Evolutionary conservation across 768 basidiomycete species (phyloP).

Genomic region (Suillus hirtellus): DNA sequence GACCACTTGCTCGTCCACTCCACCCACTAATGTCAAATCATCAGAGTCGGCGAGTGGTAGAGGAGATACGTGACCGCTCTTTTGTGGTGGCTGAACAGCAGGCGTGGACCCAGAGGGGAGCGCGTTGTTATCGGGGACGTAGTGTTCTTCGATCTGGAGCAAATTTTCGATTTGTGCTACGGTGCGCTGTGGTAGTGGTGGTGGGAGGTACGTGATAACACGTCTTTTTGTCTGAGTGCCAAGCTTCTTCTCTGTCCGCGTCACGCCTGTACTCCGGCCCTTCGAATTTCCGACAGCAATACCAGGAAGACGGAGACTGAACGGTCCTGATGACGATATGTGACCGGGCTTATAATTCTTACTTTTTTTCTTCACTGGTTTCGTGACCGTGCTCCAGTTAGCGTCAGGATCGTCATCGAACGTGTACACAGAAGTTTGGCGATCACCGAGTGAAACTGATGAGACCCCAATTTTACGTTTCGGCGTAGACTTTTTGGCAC

Average conservation of each 20-base stretch:
- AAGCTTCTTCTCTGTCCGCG: constrained; percentile 4
- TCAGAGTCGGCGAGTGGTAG: constrained; percentile 25
- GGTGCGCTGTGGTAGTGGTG: constrained; percentile 15
- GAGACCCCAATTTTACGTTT: neutral
- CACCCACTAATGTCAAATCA: constrained; percentile 28
- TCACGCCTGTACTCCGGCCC: neutral
- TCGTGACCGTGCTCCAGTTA: constrained; percentile 12
- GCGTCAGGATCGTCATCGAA: constrained; percentile 27
- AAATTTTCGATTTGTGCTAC: neutral
- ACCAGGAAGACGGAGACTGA: constrained; percentile 25
- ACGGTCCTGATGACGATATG: constrained; percentile 22
- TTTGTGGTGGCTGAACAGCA: neutral
- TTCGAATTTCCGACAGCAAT: neutral
- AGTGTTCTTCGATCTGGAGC: neutral
- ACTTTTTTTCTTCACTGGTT: constrained; percentile 8
- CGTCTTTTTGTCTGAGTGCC: constrained; percentile 15
- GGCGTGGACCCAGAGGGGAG: neutral
- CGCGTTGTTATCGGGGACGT: neutral
- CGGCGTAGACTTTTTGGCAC: constrained; percentile 7
- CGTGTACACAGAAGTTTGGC: constrained; percentile 17
- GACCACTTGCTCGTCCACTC: constrained; percentile 15
- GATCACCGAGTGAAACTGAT: neutral
- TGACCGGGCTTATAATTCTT: constrained; percentile 4
- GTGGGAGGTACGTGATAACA: constrained; percentile 32
- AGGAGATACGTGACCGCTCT: constrained; percentile 7